Evolutionary conservation across 139 green algal genomes (phyloP), one percentile per base, ranked within the genome.

Genomic region (Tetradesmus obliquus): DNA sequence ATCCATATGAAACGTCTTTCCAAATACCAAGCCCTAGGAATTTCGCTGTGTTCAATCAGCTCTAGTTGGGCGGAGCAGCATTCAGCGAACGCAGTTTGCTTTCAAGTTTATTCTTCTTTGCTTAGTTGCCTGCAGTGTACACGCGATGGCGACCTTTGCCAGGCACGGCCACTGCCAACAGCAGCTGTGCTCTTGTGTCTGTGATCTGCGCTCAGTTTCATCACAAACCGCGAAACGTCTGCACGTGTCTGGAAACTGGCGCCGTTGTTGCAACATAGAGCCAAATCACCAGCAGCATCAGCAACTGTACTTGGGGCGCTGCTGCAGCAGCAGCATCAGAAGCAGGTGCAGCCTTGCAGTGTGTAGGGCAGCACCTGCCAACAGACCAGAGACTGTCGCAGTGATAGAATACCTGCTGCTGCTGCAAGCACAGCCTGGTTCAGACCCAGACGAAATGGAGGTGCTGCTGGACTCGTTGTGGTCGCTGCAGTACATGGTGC

Each of bases 401-500:
- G 89, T 92, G 19, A 81, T 92, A 22, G 89, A 92, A 19, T 89
- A 89, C 82, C 51, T 92, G 51, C 24, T 84, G 22, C 60, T 92
- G 10, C 89, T 92, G 24, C 15, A 71, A 57, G 60, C 62, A 3
- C 45, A 55, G 22, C 20, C 66, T 12, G 82, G 69, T 4, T 57
- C 76, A 9, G n/a, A 82, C n/a, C 22, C 89, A 54, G 89, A 89
- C 2, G 71, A 69, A 8, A 45, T 89, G 53, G 66, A 89, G 45
- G 89, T 60, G 5, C 20, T 82, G 53, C 89, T 92, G 53, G 89
- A 92, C 89, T 82, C 89, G 2, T 12, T 88, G 10, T 92, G 89
- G 89, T 92, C 89, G n/a, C 54, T 92, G 82, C 89, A 92, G 89
- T 92, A 89, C 89, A 84, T 92, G 89, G 82, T 82, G 17, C 89